phyloP scores from a whole-genome alignment of 495 filamentous ascomycete species.

The Penicillium daleae region DNA sequence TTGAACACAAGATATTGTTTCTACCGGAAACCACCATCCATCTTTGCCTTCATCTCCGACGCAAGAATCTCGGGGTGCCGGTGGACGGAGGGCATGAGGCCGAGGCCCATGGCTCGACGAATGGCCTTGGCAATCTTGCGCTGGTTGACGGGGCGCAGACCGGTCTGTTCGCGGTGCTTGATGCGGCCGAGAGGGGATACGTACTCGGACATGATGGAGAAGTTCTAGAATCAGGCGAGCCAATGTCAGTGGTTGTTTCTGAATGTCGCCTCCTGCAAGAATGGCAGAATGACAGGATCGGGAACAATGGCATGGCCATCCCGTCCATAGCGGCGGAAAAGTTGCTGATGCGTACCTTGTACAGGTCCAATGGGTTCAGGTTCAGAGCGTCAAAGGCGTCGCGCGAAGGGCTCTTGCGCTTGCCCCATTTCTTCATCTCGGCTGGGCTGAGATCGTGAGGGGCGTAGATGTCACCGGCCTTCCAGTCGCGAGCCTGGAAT shows the following conservation, averaged over 20 bases:
- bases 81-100: slow-evolving; percentile 91
- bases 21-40: slow-evolving; percentile 28
- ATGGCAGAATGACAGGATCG: neutral
- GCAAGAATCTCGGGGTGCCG: slow-evolving; percentile 85
- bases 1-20: neutral
- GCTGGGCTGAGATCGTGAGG: slow-evolving; percentile 80
- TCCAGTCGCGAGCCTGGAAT: slow-evolving; percentile 61
- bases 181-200: slow-evolving; percentile 85
- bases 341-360: slow-evolving; percentile 62
- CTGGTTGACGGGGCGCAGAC: slow-evolving; percentile 86
- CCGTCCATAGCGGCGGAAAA: neutral
- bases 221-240: slow-evolving; percentile 66
- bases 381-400: slow-evolving; percentile 84
- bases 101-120: slow-evolving; percentile 81
- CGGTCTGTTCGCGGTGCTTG: slow-evolving; percentile 71
- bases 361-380: slow-evolving; percentile 80
- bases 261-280: too few relatives aligned
- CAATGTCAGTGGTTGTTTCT: slow-evolving; percentile 12
- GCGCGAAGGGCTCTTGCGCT: slow-evolving; percentile 46
- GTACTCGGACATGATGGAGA: slow-evolving; percentile 88
- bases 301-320: neutral
- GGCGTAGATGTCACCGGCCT: slow-evolving; percentile 80
- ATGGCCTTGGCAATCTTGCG: slow-evolving; percentile 91
- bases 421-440: slow-evolving; percentile 73
- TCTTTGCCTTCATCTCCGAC: slow-evolving; percentile 35